Percentiles rank a stretch among this genome's conserved stretches.
Conservation (phyloP, 495 filamentous ascomycete genomes). For the Platismatia glauca region DNA sequence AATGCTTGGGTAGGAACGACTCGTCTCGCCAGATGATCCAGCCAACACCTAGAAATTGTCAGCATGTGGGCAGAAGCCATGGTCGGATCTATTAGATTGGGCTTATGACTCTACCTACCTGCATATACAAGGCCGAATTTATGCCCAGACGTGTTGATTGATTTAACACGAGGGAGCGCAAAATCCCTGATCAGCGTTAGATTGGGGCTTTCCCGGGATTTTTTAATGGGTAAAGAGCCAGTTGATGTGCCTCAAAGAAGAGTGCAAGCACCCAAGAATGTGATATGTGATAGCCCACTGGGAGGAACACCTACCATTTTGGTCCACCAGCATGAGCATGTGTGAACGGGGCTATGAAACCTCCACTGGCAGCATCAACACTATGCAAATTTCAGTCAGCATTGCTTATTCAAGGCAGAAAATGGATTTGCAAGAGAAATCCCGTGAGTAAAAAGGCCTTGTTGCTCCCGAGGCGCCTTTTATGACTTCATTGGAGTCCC, state of each 20-base stretch:
- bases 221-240: neutral
- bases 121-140: slow-evolving; percentile 68
- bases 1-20: slow-evolving; percentile 55
- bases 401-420: too few species aligned
- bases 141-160: slow-evolving; percentile 66
- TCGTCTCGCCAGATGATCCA: slow-evolving; percentile 72
- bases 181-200: slow-evolving; percentile 46
- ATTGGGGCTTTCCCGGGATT: neutral
- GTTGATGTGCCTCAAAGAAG: neutral
- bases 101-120: slow-evolving; percentile 21
- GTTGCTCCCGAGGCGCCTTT: too few species aligned
- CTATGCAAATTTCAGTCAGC: too few species aligned
- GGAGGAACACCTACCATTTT: slow-evolving; percentile 42
- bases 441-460: too few species aligned
- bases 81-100: neutral
- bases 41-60: slow-evolving; percentile 42
- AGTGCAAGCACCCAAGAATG: neutral
- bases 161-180: slow-evolving; percentile 60
- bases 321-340: slow-evolving; percentile 48
- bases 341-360: slow-evolving; percentile 67
- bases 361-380: slow-evolving; percentile 64
- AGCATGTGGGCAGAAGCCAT: slow-evolving; percentile 38
- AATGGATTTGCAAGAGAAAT: too few species aligned
- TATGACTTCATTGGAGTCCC: too few species aligned
- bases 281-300: neutral